Evolutionary conservation across 805 yeast species (phyloP).

Genomic region (Henningerozyma blattae): DNA sequence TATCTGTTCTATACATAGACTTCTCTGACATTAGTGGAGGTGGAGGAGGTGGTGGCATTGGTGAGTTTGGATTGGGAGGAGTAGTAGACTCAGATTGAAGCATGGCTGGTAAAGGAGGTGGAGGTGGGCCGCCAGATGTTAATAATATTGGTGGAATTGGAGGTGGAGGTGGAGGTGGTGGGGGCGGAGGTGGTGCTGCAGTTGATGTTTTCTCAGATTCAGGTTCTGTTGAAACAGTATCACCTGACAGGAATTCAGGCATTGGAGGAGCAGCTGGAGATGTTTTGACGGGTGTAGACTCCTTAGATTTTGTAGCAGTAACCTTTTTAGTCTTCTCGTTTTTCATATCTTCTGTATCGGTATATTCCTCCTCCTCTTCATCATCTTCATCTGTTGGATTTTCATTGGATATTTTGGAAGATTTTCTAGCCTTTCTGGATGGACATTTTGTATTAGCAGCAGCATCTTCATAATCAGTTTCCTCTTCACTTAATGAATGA

Average conservation of each 20-base stretch:
- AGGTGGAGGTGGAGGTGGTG: constrained; percentile 15
- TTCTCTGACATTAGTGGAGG: constrained; percentile 12
- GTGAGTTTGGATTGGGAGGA: constrained; percentile 18
- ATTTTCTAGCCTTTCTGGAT: not conserved
- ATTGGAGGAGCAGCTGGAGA: constrained; percentile 15
- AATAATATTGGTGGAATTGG: constrained; percentile 12
- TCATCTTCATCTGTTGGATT: not conserved
- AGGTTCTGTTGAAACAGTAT: not conserved
- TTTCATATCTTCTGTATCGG: not conserved
- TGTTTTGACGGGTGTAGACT: constrained; percentile 4
- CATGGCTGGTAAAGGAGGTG: constrained; percentile 28
- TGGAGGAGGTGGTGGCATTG: constrained; percentile 27
- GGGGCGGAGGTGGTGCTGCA: constrained; percentile 7
- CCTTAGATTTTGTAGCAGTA: constrained; percentile 1
- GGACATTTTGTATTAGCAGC: not conserved
- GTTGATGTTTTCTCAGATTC: not conserved
- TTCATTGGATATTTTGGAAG: not conserved
- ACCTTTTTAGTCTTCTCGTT: too few relatives aligned
- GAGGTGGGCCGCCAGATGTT: constrained; percentile 7
- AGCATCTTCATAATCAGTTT: not conserved
- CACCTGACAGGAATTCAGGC: constrained; percentile 18
- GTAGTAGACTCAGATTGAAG: constrained; percentile 23
- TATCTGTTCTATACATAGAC: constrained; percentile 1
- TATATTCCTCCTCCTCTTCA: not conserved
- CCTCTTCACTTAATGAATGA: not conserved